Evolutionary conservation across 331 rosid genomes (phyloP).

Genomic region (Cucumis variabilis): DNA sequence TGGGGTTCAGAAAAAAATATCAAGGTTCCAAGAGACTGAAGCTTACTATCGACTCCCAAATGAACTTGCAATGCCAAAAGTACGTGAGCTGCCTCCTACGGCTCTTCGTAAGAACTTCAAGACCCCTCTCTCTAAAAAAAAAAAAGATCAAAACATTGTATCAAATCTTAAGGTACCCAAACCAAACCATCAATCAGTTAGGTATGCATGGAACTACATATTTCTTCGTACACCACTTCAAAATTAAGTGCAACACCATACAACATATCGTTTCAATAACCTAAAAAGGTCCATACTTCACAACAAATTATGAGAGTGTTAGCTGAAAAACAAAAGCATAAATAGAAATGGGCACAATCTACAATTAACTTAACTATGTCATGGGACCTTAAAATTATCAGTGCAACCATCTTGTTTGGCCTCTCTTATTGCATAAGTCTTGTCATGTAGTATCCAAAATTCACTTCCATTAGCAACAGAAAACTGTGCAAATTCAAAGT

Average conservation of each 20-base stretch:
- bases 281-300: background rate
- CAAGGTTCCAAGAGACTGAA: background rate
- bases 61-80: background rate
- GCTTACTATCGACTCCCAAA: background rate
- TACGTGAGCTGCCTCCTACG: too few species aligned
- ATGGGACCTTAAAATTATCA: conserved; percentile 47
- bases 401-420: conserved; percentile 63
- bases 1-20: background rate
- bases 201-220: background rate
- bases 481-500: conserved; percentile 38
- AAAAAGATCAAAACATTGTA: background rate
- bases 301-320: background rate
- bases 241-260: background rate
- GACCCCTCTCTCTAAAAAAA: too few species aligned
- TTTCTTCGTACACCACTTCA: background rate
- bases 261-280: background rate
- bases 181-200: background rate
- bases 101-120: too few species aligned
- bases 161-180: background rate
- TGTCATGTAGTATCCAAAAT: conserved; percentile 51
- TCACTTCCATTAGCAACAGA: conserved; percentile 30
- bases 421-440: conserved; percentile 48
- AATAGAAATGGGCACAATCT: background rate
- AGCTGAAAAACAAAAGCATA: background rate
- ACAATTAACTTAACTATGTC: background rate